These are phyloP conservation scores for Hypericum androsaemum DNA, from an alignment of 345 rosid species.

Conservation along the genomic window DNA sequence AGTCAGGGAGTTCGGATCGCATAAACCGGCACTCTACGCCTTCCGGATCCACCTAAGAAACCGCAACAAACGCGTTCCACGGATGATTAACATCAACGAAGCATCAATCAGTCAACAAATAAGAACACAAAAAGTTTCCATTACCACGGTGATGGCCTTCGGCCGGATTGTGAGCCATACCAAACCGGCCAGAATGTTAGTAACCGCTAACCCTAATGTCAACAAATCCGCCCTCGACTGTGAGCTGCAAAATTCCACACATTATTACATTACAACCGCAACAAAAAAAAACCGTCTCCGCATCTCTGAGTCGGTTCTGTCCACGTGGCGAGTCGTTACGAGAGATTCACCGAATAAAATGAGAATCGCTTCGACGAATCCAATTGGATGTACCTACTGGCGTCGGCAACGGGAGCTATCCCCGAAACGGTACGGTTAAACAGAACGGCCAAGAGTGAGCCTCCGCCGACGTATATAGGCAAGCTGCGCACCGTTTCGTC, in stretches of 20 bases:
- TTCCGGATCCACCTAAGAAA: slow-evolving; percentile 49
- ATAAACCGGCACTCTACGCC: slow-evolving; percentile 53
- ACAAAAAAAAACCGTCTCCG: too few species aligned
- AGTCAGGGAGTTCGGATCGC: slow-evolving; percentile 35
- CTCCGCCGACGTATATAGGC: slow-evolving; percentile 76
- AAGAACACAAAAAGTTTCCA: not conserved
- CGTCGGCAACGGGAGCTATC: slow-evolving; percentile 85
- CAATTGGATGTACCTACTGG: slow-evolving; percentile 50
- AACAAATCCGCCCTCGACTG: slow-evolving; percentile 90
- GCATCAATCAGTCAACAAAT: not conserved
- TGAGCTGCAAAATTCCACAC: slow-evolving; percentile 35
- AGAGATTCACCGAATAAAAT: too few species aligned
- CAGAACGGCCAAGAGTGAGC: slow-evolving; percentile 68
- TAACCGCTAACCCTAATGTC: slow-evolving; percentile 82
- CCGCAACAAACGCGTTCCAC: not conserved
- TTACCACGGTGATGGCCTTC: slow-evolving; percentile 50
- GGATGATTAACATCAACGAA: not conserved
- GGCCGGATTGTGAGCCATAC: slow-evolving; percentile 89
- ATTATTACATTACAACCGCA: not conserved
- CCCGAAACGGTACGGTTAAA: slow-evolving; percentile 73
- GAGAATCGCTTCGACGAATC: too few species aligned
- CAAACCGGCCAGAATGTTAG: slow-evolving; percentile 64
- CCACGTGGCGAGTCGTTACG: too few species aligned
- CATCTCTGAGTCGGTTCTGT: too few species aligned
- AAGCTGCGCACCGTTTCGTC: slow-evolving; percentile 57